phyloP scores from a whole-genome alignment of 2,329 filamentous ascomycete genomes.

The Eurotiales sp. region DNA sequence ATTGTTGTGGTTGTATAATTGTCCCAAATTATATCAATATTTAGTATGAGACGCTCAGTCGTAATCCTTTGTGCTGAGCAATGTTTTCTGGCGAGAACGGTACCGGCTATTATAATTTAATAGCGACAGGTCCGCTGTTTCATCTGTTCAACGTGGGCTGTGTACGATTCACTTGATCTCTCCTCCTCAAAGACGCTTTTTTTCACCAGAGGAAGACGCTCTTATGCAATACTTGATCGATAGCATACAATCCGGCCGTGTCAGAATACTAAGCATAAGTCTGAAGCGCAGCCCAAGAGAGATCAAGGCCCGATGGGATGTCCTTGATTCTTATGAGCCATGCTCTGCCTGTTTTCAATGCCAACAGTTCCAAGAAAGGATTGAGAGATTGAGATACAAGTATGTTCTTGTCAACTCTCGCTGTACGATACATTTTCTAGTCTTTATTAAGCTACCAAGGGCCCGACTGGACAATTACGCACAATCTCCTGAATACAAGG shows the following conservation, averaged over 20 bases:
- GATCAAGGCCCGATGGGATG: neutral
- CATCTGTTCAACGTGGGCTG: too few relatives aligned
- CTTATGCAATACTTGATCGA: neutral
- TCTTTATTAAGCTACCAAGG: neutral
- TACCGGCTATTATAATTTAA: too few relatives aligned
- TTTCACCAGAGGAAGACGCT: neutral
- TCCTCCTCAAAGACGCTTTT: too few relatives aligned
- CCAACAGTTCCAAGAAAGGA: neutral
- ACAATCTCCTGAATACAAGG: neutral
- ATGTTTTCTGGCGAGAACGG: too few relatives aligned
- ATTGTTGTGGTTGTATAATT: too few relatives aligned
- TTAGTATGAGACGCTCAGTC: too few relatives aligned
- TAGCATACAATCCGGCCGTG: neutral
- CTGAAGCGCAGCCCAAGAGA: neutral
- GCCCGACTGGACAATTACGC: neutral
- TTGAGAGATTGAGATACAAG: neutral
- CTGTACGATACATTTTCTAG: neutral
- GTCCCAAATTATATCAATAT: too few relatives aligned
- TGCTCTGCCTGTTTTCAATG: neutral
- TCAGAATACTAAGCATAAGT: neutral
- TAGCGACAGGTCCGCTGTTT: too few relatives aligned
- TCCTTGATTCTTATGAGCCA: neutral
- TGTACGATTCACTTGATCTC: too few relatives aligned
- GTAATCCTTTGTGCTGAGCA: too few relatives aligned
- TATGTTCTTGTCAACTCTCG: neutral